Percentiles rank a stretch among this genome's conserved stretches.
phyloP scores from a whole-genome alignment of 768 basidiomycete genomes.

The Tricholoma matsutake region DNA sequence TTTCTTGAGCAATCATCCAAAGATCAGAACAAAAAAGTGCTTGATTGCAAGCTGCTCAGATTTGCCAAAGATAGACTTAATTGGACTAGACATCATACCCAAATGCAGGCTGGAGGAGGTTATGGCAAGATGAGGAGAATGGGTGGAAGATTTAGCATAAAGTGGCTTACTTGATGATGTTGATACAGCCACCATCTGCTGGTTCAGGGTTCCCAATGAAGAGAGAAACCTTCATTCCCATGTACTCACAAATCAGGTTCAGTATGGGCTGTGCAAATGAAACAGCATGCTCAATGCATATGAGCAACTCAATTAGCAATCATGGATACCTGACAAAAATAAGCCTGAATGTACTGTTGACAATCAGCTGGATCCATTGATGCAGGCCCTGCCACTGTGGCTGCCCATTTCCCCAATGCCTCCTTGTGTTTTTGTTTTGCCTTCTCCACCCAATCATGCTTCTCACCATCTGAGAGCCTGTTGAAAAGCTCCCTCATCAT shows the following conservation, averaged over 20 bases:
- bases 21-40: neutral
- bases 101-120: neutral
- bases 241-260: conserved; percentile 7
- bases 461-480: too few species aligned
- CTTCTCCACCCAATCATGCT: too few species aligned
- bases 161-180: neutral
- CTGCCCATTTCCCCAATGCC: too few species aligned
- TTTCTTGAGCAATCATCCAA: neutral
- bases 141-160: neutral
- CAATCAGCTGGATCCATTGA: neutral
- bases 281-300: neutral
- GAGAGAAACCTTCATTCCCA: conserved; percentile 12
- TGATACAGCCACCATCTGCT: neutral
- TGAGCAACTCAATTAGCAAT: neutral
- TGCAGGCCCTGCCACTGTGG: neutral
- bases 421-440: too few species aligned
- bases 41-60: neutral
- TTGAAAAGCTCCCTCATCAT: too few species aligned
- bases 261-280: conserved; percentile 11
- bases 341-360: neutral
- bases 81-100: neutral
- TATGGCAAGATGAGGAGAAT: neutral
- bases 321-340: neutral
- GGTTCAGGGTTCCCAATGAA: conserved; percentile 8
- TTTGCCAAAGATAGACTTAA: neutral